These are phyloP conservation scores for Ceratobasidium sp. DNA, from an alignment of 1,284 basidiomycete species.

Conservation along the genomic window DNA sequence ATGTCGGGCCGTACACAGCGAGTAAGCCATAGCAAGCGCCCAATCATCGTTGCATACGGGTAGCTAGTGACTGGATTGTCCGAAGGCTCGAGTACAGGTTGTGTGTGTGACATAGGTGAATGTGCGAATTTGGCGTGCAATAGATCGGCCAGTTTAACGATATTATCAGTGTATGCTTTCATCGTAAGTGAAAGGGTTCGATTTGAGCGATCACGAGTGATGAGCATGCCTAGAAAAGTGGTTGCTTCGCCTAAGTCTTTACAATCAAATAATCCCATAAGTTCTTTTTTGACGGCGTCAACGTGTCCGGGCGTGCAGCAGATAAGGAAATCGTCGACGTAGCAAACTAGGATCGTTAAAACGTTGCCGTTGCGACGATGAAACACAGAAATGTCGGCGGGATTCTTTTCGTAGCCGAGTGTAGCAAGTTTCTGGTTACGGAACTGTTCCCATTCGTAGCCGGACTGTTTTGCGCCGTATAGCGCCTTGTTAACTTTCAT, in stretches of 20 bases:
- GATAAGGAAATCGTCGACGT: too few species aligned
- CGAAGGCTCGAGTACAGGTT: background rate
- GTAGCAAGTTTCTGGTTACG: conserved; percentile 1
- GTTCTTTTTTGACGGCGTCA: conserved; percentile 2
- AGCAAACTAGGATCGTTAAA: conserved; percentile 21
- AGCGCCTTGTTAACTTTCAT: conserved; percentile 22
- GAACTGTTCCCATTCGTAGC: background rate
- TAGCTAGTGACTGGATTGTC: conserved; percentile 21
- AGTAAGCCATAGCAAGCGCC: conserved; percentile 11
- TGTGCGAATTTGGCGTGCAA: background rate
- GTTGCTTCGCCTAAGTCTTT: conserved; percentile 46
- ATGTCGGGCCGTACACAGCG: conserved; percentile 8
- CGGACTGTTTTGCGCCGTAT: background rate
- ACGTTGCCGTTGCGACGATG: background rate
- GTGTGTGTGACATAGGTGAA: background rate
- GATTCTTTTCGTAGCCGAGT: conserved; percentile 1
- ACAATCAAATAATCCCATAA: conserved; percentile 3
- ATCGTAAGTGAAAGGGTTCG: conserved; percentile 27
- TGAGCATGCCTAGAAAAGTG: conserved; percentile 46
- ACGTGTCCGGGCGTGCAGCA: conserved; percentile 1
- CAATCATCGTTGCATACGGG: conserved; percentile 20
- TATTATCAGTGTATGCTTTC: too few species aligned
- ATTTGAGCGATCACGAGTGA: conserved; percentile 16
- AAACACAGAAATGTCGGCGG: conserved; percentile 9
- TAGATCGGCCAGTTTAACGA: too few species aligned